These are phyloP conservation scores for Aphanoascus verrucosus DNA, from an alignment of 2,329 filamentous ascomycete genomes.

Conservation along the genomic window DNA sequence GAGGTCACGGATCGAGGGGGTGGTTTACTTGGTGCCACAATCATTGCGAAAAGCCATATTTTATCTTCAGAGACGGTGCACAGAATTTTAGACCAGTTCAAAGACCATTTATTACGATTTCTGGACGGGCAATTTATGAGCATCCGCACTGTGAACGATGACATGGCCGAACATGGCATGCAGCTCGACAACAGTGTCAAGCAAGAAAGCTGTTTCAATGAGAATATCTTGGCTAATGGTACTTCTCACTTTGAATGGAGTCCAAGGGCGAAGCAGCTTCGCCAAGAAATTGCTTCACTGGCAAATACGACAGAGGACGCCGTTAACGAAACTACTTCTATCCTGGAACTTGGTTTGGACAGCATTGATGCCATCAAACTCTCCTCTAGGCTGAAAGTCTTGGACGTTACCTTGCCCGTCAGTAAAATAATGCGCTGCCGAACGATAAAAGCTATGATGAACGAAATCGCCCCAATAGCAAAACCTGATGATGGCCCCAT, in stretches of 20 bases:
- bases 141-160: neutral
- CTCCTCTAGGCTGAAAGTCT: conserved; percentile 56
- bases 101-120: conserved; percentile 30
- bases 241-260: conserved; percentile 48
- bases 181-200: neutral
- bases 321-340: conserved; percentile 50
- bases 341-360: conserved; percentile 77
- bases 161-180: neutral
- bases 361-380: conserved; percentile 87
- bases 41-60: conserved; percentile 48
- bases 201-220: neutral
- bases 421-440: conserved; percentile 65
- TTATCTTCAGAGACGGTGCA: conserved; percentile 28
- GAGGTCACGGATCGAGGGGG: conserved; percentile 52
- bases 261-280: conserved; percentile 42
- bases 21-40: conserved; percentile 43
- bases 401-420: conserved; percentile 53
- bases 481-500: neutral
- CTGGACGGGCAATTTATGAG: conserved; percentile 23
- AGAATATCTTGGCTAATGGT: neutral
- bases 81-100: conserved; percentile 37
- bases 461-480: conserved; percentile 14
- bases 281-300: conserved; percentile 53
- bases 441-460: conserved; percentile 53
- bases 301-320: conserved; percentile 43